Base-by-base conservation (phyloP, 768 basidiomycete genomes). In the Psilocybe tampanensis region DNA sequence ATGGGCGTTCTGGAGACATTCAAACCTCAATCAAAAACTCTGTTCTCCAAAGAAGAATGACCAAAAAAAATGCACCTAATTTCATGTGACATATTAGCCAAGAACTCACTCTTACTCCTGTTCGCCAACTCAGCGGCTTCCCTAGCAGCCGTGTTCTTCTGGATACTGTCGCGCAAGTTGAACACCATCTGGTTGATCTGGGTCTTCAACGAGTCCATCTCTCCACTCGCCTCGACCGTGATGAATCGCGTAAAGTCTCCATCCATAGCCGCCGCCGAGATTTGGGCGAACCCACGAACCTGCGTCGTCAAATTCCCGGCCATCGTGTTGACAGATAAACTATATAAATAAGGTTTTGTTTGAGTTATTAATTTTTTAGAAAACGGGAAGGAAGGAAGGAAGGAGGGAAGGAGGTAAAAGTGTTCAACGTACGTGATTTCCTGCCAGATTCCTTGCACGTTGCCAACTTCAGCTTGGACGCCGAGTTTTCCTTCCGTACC, bases 101-200 rank as follows among this genome's bases (percentile, higher is more conserved):
- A 83, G 79, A 98, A 98, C 76, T 99, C 97, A 42, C 89, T 92
- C 81, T 99, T 98, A 72, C 85, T 89, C 74, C 93, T 84, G 72
- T 99, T 98, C n/a, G 97, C 97, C 68, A 96, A 72, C 74, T 99
- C 97, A 42, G 97, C 97, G 0, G 95, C 95, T 72, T 98, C 95
- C 68, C 95, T 85, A 7, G 97, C 97, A 19, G 92, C 92, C 1
- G 95, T 98, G 70, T 99, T 98, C 87, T 95, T 97, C 82, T 98
- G 96, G 51, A 99, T 97, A 62, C 86, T 88, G 70, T 98, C 95
- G 22, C 97, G 82, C 74, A 99, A 82, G 66, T 95, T 95, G 79
- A 93, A 96, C 54, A 99, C 94, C 97, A 98, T 99, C 74, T 97
- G 92, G 66, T 95, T 95, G 78, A 96, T 95, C 74, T 96, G 96